Evolutionary conservation across 2,329 filamentous ascomycete genomes (phyloP), one percentile per base, ranked within the genome.

Genomic region (Exserohilum rostratum): DNA sequence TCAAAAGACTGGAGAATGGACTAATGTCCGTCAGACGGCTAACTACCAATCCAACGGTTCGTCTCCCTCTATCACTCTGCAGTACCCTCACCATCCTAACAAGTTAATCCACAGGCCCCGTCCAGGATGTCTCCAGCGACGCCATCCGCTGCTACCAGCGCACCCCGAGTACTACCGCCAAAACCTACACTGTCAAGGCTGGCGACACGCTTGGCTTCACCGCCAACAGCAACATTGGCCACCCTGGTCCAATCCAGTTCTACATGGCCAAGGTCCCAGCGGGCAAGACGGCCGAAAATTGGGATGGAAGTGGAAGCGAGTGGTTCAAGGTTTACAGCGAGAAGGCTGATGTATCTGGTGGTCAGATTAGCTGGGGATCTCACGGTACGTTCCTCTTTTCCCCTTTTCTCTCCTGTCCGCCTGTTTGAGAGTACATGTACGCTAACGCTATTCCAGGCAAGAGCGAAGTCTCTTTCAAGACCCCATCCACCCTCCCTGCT

Each of bases 401-500:
- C 18, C 25, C 25, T 17, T 37, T 20, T 18, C 34, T 27, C 22
- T 6, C 27, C 29, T 18, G 12, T 25, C n/a, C n/a, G n/a, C n/a
- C n/a, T n/a, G n/a, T n/a, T n/a, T n/a, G n/a, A n/a, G n/a, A 18
- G 29, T 43, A 12, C 38, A 25, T n/a, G 22, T 25, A 7, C 22
- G 22, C 22, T 25, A 25, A 34, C 3, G 20, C 15, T 62, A 15
- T 17, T 12, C 25, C 31, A 46, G 60, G 65, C 54, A 61, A 45
- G 35, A 40, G 43, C 5, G n/a, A 44, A 29, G 64, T 70, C 57
- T 68, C 56, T 15, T 76, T 76, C 45, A 72, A 69, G 0, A 72
- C 81, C 20, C 79, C 79, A 5, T 69, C 65, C 25, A 67, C 66
- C 22, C 68, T 73, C 2, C 78, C 79, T 1, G 62, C 67, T 1